Evolutionary conservation across 139 green algal species (phyloP).

Genomic region (Chlamydomonas sp.): DNA sequence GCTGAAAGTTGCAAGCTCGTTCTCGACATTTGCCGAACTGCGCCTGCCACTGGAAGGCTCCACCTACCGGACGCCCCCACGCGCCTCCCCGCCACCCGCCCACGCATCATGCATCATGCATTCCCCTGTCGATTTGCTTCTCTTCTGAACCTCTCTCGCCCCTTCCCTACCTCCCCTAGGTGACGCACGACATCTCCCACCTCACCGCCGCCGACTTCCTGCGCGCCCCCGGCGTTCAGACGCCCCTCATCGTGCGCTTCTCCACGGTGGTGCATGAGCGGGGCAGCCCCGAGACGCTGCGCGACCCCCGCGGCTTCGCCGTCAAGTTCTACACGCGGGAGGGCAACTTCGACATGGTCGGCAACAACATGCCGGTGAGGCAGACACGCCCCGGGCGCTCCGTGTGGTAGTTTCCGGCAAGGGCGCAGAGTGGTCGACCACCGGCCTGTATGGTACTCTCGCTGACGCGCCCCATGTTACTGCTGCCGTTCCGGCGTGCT

Average conservation of each 20-base stretch:
- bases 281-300: constrained; percentile 90
- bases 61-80: too few species aligned
- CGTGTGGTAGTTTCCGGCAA: too few species aligned
- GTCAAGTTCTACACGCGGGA: constrained; percentile 98
- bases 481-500: too few species aligned
- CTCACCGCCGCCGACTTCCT: constrained; percentile 97
- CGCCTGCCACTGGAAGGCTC: too few species aligned
- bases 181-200: constrained; percentile 95
- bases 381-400: background rate
- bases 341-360: constrained; percentile 91
- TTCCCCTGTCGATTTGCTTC: too few species aligned
- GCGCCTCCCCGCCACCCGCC: too few species aligned
- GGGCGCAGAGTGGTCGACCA: too few species aligned
- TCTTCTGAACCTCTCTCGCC: background rate
- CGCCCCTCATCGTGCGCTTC: constrained; percentile 94
- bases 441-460: too few species aligned
- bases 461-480: too few species aligned
- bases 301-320: constrained; percentile 94
- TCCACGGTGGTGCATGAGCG: constrained; percentile 90
- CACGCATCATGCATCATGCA: too few species aligned
- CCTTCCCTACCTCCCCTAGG: constrained; percentile 53
- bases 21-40: too few species aligned
- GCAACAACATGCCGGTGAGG: constrained; percentile 94
- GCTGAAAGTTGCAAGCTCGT: too few species aligned
- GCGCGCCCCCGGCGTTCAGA: constrained; percentile 92